These are phyloP conservation scores for Chytridiales sp. DNA, from an alignment of 371 early-diverging fungal species.

Conservation along the genomic window DNA sequence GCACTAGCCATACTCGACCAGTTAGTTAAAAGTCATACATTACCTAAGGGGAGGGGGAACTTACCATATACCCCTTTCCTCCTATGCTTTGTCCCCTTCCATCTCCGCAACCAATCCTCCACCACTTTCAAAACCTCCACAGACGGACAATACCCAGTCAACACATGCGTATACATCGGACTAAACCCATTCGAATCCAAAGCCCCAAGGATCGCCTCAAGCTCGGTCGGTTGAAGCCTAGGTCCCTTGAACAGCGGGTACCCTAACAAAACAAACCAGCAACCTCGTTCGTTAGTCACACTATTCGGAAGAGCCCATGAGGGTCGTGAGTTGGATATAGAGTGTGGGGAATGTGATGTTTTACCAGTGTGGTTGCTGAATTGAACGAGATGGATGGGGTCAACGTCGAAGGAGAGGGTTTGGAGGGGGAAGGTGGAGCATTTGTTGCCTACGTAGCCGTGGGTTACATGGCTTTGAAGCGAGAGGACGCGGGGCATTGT, in stretches of 20 bases:
- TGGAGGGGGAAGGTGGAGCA: slow-evolving; percentile 90
- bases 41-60: slow-evolving; percentile 1
- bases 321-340: background rate
- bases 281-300: background rate
- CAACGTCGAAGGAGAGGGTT: slow-evolving; percentile 86
- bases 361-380: slow-evolving; percentile 78
- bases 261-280: background rate
- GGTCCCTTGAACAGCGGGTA: background rate
- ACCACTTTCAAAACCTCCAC: no score
- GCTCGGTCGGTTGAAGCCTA: background rate
- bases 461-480: slow-evolving; percentile 90
- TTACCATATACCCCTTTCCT: slow-evolving; percentile 51
- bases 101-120: no score
- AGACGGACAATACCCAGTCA: no score
- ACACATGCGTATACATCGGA: no score
- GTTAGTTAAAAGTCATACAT: background rate
- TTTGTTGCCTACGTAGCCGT: slow-evolving; percentile 86
- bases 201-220: slow-evolving; percentile 31
- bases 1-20: slow-evolving; percentile 52
- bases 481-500: slow-evolving; percentile 75
- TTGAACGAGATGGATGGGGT: slow-evolving; percentile 88
- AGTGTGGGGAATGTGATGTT: background rate
- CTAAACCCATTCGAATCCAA: slow-evolving; percentile 5
- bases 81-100: slow-evolving; percentile 19
- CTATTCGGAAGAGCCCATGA: background rate